Percentiles rank a stretch among this genome's conserved stretches.
Evolutionary conservation across 176 grass and related monocot genomes (phyloP).

Genomic region (Elaeis guineensis): DNA sequence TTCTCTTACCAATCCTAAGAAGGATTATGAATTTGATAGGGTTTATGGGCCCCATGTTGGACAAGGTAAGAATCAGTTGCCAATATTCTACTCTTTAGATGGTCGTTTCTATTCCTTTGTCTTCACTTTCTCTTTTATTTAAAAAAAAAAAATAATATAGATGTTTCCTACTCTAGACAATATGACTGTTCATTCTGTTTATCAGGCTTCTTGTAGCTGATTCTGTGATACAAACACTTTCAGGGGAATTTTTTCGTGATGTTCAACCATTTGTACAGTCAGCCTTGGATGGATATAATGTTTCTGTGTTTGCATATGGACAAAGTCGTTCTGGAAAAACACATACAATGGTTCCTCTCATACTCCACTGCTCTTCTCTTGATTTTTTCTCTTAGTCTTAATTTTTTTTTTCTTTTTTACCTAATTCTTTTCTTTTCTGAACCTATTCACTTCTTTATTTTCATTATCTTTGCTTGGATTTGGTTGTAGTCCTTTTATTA

Average conservation of each 20-base stretch:
- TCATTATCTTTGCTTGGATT: too few relatives aligned
- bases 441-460: too few relatives aligned
- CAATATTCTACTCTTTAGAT: conserved; percentile 2
- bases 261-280: conserved; percentile 96
- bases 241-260: conserved; percentile 93
- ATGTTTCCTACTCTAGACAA: too few relatives aligned
- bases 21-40: conserved; percentile 93
- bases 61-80: conserved; percentile 48
- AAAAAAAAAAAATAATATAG: too few relatives aligned
- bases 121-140: too few relatives aligned
- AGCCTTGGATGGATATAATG: conserved; percentile 78
- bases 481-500: too few relatives aligned
- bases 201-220: conserved; percentile 11
- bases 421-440: not conserved
- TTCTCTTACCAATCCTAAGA: conserved; percentile 85
- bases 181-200: too few relatives aligned
- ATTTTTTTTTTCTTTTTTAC: not conserved
- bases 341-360: conserved; percentile 64
- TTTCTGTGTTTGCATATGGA: conserved; percentile 89
- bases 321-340: conserved; percentile 95
- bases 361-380: not conserved
- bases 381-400: not conserved
- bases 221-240: conserved; percentile 4
- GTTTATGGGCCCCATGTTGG: conserved; percentile 92
- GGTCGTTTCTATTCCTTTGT: too few relatives aligned